Evolutionary conservation across 2,329 filamentous ascomycete genomes (phyloP).

Genomic region (Periconia sp.): DNA sequence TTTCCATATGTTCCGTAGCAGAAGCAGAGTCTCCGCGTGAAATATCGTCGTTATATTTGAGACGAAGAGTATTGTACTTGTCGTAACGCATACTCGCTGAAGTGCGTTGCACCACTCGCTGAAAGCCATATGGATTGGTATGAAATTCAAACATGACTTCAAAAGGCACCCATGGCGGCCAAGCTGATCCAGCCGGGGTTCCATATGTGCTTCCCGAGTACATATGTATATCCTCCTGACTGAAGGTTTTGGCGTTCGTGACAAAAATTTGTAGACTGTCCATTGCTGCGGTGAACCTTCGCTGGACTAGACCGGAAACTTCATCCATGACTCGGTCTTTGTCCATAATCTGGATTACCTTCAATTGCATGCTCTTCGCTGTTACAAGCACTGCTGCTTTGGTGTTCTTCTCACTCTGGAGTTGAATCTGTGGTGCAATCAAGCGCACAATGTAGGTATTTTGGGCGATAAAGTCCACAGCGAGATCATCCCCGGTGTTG

Average conservation of each 20-base stretch:
- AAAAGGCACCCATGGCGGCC: constrained; percentile 98
- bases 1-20: constrained; percentile 66
- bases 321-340: constrained; percentile 90
- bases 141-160: constrained; percentile 99
- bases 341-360: constrained; percentile 97
- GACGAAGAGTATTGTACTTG: constrained; percentile 94
- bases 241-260: constrained; percentile 89
- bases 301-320: constrained; percentile 93
- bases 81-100: constrained; percentile 94
- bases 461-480: constrained; percentile 85
- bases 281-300: constrained; percentile 92
- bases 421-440: constrained; percentile 95
- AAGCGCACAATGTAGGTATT: constrained; percentile 94
- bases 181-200: constrained; percentile 79
- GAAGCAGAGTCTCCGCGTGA: constrained; percentile 63
- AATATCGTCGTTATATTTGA: constrained; percentile 97
- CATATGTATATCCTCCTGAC: constrained; percentile 82
- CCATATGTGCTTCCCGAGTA: constrained; percentile 96
- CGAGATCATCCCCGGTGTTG: constrained; percentile 64
- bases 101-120: constrained; percentile 94
- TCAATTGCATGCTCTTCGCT: constrained; percentile 97
- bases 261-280: constrained; percentile 99
- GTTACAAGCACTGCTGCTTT: constrained; percentile 97
- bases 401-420: constrained; percentile 97
- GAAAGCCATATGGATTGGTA: constrained; percentile 95